phyloP scores from a whole-genome alignment of 192 early-diverging fungal species.

The Coemansia sp. region DNA sequence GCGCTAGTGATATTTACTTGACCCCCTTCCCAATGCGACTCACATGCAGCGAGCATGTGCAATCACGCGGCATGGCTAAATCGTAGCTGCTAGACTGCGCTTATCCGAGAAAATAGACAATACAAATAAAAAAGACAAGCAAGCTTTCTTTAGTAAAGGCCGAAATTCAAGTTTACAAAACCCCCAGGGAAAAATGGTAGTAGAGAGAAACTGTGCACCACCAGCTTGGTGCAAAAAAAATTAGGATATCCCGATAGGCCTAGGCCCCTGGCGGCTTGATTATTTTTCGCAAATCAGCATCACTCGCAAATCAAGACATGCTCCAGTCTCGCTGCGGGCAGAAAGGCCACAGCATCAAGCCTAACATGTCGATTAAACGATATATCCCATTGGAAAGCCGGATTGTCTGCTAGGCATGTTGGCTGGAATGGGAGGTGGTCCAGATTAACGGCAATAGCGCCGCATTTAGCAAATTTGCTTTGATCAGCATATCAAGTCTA shows the following conservation, averaged over 20 bases:
- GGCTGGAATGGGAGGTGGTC: not conserved
- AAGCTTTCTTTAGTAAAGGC: not conserved
- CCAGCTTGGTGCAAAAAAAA: not conserved
- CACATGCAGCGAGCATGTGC: slow-evolving; percentile 50
- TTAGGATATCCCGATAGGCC: not conserved
- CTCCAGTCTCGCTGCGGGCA: not conserved
- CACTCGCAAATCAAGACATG: not conserved
- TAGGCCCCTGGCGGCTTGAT: not conserved
- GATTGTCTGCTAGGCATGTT: not conserved
- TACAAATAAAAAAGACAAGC: not conserved
- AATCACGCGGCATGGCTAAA: slow-evolving; percentile 47
- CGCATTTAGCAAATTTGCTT: not conserved
- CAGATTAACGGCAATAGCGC: not conserved
- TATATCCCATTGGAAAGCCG: not conserved
- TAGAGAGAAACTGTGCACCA: not conserved
- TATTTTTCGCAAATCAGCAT: not conserved
- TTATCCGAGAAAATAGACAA: not conserved
- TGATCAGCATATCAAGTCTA: not conserved
- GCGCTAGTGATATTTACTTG: slow-evolving; percentile 29
- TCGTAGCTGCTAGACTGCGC: not conserved
- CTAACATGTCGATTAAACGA: not conserved
- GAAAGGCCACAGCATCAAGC: not conserved
- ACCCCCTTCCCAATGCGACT: slow-evolving; percentile 44
- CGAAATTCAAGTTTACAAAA: not conserved
- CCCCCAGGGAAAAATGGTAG: not conserved